phyloP scores from a whole-genome alignment of 106 monocot species.

The Dendrobium nobile region DNA sequence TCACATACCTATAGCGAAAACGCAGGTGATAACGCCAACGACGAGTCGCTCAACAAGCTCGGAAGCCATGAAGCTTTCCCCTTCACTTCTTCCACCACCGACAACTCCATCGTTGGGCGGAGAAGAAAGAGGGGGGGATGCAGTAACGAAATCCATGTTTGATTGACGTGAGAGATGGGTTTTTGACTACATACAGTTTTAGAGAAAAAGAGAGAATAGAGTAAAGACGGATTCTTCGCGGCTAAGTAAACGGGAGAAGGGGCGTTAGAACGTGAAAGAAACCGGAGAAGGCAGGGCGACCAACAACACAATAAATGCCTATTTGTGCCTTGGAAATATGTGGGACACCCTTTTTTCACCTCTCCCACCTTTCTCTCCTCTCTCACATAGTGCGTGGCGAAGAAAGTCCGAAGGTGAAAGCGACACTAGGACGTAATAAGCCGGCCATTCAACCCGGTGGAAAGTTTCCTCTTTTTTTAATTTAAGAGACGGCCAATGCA shows the following conservation, averaged over 20 bases:
- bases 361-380: too few relatives aligned
- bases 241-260: not conserved
- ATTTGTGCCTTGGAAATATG: not conserved
- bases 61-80: conserved; percentile 15
- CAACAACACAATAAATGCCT: not conserved
- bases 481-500: too few relatives aligned
- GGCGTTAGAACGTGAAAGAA: not conserved
- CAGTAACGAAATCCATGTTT: not conserved
- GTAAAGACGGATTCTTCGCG: not conserved
- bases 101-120: not conserved
- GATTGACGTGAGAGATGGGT: not conserved
- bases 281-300: not conserved
- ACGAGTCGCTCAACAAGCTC: conserved; percentile 28
- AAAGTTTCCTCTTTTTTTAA: too few relatives aligned
- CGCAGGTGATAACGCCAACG: conserved; percentile 38
- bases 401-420: too few relatives aligned
- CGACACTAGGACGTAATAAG: too few relatives aligned
- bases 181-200: not conserved
- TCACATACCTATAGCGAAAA: conserved; percentile 43
- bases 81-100: not conserved
- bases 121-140: not conserved
- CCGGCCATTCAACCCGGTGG: too few relatives aligned
- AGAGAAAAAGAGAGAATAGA: too few relatives aligned
- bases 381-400: too few relatives aligned
- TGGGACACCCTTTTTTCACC: not conserved